Percentiles rank a stretch among this genome's conserved stretches.
phyloP scores from a whole-genome alignment of 2,329 filamentous ascomycete genomes.

The Aspergillus versicolor region DNA sequence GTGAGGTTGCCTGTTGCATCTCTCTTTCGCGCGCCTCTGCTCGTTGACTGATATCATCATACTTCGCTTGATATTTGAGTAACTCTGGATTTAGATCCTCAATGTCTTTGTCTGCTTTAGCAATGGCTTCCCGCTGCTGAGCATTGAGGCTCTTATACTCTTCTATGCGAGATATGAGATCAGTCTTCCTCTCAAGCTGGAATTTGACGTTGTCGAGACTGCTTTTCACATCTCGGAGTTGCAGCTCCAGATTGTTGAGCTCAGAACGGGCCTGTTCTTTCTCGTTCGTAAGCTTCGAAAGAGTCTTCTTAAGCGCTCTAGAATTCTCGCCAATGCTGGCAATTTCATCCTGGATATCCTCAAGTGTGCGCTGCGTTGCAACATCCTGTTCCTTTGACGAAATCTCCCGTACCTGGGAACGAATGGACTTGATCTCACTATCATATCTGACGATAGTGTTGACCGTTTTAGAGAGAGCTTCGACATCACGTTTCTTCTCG shows the following conservation, averaged over 20 bases:
- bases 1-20: slow-evolving; percentile 68
- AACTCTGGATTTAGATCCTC: slow-evolving; percentile 74
- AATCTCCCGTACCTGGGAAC: slow-evolving; percentile 72
- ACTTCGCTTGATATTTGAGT: slow-evolving; percentile 69
- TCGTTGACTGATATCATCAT: slow-evolving; percentile 72
- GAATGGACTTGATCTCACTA: slow-evolving; percentile 69
- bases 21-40: slow-evolving; percentile 71
- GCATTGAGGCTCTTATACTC: slow-evolving; percentile 67
- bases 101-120: slow-evolving; percentile 69
- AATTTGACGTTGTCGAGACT: slow-evolving; percentile 69
- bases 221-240: slow-evolving; percentile 71
- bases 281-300: slow-evolving; percentile 67
- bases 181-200: slow-evolving; percentile 77
- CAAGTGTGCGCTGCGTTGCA: slow-evolving; percentile 66
- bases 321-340: slow-evolving; percentile 66
- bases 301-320: slow-evolving; percentile 60
- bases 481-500: slow-evolving; percentile 69
- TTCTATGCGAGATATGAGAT: slow-evolving; percentile 69
- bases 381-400: slow-evolving; percentile 71
- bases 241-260: slow-evolving; percentile 71
- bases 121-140: slow-evolving; percentile 69
- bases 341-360: slow-evolving; percentile 80
- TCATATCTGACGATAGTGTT: slow-evolving; percentile 70
- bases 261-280: slow-evolving; percentile 69
- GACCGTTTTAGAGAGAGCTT: slow-evolving; percentile 74